These are phyloP conservation scores for Xerophyta viscosa DNA, from an alignment of 106 monocot species.

Conservation along the genomic window DNA sequence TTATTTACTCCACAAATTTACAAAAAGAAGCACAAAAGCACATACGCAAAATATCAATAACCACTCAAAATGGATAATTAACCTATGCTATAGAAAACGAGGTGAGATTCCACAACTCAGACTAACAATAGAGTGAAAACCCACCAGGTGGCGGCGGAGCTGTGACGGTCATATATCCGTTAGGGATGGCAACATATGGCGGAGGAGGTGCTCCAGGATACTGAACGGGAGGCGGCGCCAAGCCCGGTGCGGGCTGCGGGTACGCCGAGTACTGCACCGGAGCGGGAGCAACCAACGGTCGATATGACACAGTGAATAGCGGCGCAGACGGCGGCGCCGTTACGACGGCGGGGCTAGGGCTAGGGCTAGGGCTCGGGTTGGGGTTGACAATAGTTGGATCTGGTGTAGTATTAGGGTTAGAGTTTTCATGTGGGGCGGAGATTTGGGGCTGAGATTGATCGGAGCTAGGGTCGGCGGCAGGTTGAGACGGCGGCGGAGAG, in stretches of 20 bases:
- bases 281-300: conserved; percentile 32
- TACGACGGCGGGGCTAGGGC: background rate
- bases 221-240: conserved; percentile 8
- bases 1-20: background rate
- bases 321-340: conserved; percentile 31
- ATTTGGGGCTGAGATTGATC: background rate
- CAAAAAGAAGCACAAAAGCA: conserved; percentile 14
- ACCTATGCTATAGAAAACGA: too few relatives aligned
- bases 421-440: conserved; percentile 6
- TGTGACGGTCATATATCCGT: conserved; percentile 26
- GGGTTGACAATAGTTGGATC: background rate
- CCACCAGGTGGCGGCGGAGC: conserved; percentile 44
- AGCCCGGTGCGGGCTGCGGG: conserved; percentile 13
- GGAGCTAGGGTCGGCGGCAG: conserved; percentile 5
- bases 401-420: conserved; percentile 23
- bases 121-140: too few relatives aligned
- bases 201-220: too few relatives aligned
- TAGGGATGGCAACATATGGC: too few relatives aligned
- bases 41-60: too few relatives aligned
- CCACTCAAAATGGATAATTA: too few relatives aligned
- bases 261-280: conserved; percentile 29
- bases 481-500: conserved; percentile 24
- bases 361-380: background rate
- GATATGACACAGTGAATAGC: conserved; percentile 56
- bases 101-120: too few relatives aligned